Base-by-base conservation (phyloP, 2,329 filamentous ascomycete genomes). In the Tricladium varicosporioides region DNA sequence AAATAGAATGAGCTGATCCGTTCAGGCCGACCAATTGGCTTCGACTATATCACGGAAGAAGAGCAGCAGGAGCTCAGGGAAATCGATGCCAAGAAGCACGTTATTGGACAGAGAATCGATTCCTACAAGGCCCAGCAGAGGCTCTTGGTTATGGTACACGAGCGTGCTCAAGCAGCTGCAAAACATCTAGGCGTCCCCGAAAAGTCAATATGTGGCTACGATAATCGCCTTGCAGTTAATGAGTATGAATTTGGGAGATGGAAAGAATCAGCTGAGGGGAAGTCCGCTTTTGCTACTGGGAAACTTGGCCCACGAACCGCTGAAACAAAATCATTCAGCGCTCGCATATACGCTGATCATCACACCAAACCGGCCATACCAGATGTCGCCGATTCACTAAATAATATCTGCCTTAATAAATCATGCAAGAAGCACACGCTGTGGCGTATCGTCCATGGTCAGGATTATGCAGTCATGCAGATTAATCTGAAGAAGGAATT, bases 151-250 rank as follows among this genome's bases (percentile, higher is more conserved):
- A 66, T 69, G 64, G 59, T 69, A 8, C 57, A 63, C n/a, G 59
- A 62, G 5, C 67, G 67, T 16, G 58, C 58, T 5, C 61, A 62
- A 44, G 48, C 51, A 22, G 66, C 64, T 27, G 57, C 57, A 5
- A 49, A 61, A 22, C 61, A 65, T 22, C 60, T 63, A 13, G 56
- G 57, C 22, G 19, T 62, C 10, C 58, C 64, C 16, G 51, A 60
- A 14, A 68, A 69, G 43, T 56, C 61, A 9, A 54, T 68, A 9
- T 70, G 69, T 48, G 67, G 67, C 19, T 70, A 69, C 43, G 68
- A 70, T 44, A 62, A 66, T 40, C 67, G 68, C 15, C 61, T 70
- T 11, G 59, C 66, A 13, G 62, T 70, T 40, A 70, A 69, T 43
- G 63, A 68, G 19, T 55, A 57, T 15, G 61, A 70, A 49, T 68